Percentiles rank a stretch among this genome's conserved stretches.
Conservation (phyloP, 441 rosid species). For the Corymbia citriodora region DNA sequence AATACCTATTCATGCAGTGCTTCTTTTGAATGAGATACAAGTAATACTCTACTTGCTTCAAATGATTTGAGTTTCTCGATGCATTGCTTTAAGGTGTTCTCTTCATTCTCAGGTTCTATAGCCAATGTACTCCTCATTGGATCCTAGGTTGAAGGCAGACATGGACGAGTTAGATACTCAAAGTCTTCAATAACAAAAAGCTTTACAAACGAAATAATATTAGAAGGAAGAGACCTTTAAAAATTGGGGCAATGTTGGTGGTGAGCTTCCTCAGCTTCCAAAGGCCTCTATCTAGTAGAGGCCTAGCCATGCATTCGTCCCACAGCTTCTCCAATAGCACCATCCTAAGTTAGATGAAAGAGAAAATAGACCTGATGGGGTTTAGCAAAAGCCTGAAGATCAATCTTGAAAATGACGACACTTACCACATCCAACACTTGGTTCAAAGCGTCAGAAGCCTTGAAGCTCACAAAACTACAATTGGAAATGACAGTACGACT, state of each 20-base stretch:
- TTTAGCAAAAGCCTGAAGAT: no score
- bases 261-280: neutral
- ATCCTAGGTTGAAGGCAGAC: slow-evolving; percentile 41
- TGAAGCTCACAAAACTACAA: no score
- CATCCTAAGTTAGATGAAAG: neutral
- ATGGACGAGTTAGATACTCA: no score
- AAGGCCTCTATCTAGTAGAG: slow-evolving; percentile 1
- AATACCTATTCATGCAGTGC: slow-evolving; percentile 74
- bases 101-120: slow-evolving; percentile 67
- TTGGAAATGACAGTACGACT: no score
- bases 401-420: no score
- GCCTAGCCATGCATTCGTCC: slow-evolving; percentile 1
- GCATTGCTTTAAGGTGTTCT: slow-evolving; percentile 56
- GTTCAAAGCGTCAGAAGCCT: no score
- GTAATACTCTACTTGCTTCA: slow-evolving; percentile 68
- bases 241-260: neutral
- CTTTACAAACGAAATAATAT: no score
- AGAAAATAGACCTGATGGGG: no score
- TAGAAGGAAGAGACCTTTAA: no score
- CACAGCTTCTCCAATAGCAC: slow-evolving; percentile 2
- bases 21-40: slow-evolving; percentile 79
- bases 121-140: slow-evolving; percentile 51
- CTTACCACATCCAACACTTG: no score
- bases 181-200: no score
- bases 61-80: slow-evolving; percentile 73